These are phyloP conservation scores for Kluyveromyces nonfermentans DNA, from an alignment of 805 yeast species.

Conservation along the genomic window DNA sequence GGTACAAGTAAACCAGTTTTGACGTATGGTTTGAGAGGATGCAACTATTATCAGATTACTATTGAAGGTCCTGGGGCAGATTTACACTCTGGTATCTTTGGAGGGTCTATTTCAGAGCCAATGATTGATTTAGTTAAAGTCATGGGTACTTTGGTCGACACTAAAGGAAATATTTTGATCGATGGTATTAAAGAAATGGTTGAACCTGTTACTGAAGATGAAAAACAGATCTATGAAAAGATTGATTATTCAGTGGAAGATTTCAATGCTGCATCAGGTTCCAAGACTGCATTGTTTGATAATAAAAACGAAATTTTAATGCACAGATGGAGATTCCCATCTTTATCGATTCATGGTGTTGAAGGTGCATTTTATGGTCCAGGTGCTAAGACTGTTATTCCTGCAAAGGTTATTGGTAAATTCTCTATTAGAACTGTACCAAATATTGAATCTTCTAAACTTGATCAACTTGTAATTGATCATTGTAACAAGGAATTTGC, in stretches of 20 bases:
- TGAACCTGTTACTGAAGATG: conserved; percentile 81
- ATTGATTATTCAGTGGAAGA: conserved; percentile 82
- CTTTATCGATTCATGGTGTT: conserved; percentile 89
- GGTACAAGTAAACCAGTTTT: conserved; percentile 95
- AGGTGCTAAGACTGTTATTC: conserved; percentile 98
- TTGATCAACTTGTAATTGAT: conserved; percentile 67
- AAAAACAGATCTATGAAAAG: conserved; percentile 66
- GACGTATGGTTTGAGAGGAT: conserved; percentile 96
- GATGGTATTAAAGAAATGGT: conserved; percentile 92
- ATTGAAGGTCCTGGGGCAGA: conserved; percentile 93
- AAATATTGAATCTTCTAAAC: conserved; percentile 69
- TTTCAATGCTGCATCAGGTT: conserved; percentile 81
- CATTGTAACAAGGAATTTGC: conserved; percentile 60
- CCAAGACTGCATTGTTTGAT: conserved; percentile 69
- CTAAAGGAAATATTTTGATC: conserved; percentile 72
- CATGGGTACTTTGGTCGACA: conserved; percentile 66
- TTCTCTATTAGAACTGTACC: conserved; percentile 98
- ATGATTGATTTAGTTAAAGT: conserved; percentile 84
- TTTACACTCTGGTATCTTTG: conserved; percentile 93
- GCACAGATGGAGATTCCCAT: conserved; percentile 99
- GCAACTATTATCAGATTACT: conserved; percentile 79
- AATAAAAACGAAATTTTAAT: conserved; percentile 79
- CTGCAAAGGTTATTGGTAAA: conserved; percentile 88
- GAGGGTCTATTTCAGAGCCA: conserved; percentile 96
- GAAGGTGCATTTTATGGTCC: conserved; percentile 94